These are phyloP conservation scores for Globisporangium orthogonon DNA, from an alignment of 352 stramenopile genomes.

Conservation along the genomic window DNA sequence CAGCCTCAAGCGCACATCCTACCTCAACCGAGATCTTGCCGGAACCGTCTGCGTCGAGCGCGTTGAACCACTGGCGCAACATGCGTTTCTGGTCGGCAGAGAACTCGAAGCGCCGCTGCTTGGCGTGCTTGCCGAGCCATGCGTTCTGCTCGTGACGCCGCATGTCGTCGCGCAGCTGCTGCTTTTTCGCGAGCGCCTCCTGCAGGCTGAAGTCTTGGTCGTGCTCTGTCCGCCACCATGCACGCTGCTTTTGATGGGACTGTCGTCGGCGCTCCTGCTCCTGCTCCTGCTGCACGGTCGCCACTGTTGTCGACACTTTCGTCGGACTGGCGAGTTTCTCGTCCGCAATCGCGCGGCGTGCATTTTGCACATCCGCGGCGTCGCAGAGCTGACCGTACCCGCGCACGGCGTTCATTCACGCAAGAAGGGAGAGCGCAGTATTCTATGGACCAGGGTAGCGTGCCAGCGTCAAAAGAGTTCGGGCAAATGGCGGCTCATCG, in stretches of 20 bases:
- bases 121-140: constrained; percentile 64
- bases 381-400: constrained; percentile 11
- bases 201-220: constrained; percentile 12
- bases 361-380: constrained; percentile 10
- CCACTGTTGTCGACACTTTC: background rate
- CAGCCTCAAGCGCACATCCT: background rate
- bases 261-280: background rate
- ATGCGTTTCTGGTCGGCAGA: constrained; percentile 66
- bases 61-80: constrained; percentile 73
- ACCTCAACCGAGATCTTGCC: constrained; percentile 73
- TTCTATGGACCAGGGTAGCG: too few relatives aligned
- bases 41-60: constrained; percentile 53
- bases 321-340: constrained; percentile 4
- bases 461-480: too few relatives aligned
- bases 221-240: constrained; percentile 31
- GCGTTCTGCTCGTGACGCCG: constrained; percentile 54
- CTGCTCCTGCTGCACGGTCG: background rate
- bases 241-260: constrained; percentile 4
- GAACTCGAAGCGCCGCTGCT: constrained; percentile 56
- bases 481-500: too few relatives aligned
- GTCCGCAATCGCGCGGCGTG: constrained; percentile 7
- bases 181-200: constrained; percentile 20
- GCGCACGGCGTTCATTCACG: constrained; percentile 4
- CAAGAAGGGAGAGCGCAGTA: background rate
- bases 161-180: constrained; percentile 38